Base-by-base conservation (phyloP, 2,329 filamentous ascomycete species). In the Ceratocystis cubensis region DNA sequence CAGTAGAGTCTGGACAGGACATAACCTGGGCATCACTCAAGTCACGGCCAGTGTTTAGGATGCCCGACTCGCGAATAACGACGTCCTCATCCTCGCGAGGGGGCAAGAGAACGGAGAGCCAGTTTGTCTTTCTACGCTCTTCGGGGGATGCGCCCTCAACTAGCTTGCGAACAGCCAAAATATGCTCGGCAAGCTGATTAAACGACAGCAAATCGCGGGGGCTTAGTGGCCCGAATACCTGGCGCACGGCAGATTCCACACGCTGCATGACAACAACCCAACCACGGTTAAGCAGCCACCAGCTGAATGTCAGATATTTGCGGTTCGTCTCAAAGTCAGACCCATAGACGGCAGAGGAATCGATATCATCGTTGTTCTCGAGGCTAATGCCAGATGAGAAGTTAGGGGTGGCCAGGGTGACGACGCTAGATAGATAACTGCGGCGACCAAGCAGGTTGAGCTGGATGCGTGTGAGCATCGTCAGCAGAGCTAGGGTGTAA, bases 271-370 rank as follows among this genome's bases (percentile, higher is more conserved):
- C 78, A 67, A 91, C 85, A 70, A 86, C 84, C 86, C 91, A 97
- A 56, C 94, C 94, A 70, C 85, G 85, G 76, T 99, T 93, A 61
- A 99, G 80, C 61, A 99, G 79, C 92, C 93, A 99, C 94, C 94
- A 99, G 76, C 91, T 96, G 75, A 97, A 96, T 50, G 92, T 95
- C 62, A 99, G 81, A 73, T 97, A 99, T 73, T 89, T 89, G 71
- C 92, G 83, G 76, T 99, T 99, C 44, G 91, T 96, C 75, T 96
- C 92, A 71, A 96, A 96, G 75, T 99, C 94, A 75, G 89, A 93
- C 57, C 91, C 91, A 73, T 95, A 91, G 3, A 86, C 83, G 71
- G 92, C 88, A 65, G 93, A 89, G 20, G 83, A 80, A 72, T 88
- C 88, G 73, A 94, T 90, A 74, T 96, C 92, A 73, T 96, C 93